Conservation (phyloP, 495 filamentous ascomycete genomes). For the Usnea hakonensis region DNA sequence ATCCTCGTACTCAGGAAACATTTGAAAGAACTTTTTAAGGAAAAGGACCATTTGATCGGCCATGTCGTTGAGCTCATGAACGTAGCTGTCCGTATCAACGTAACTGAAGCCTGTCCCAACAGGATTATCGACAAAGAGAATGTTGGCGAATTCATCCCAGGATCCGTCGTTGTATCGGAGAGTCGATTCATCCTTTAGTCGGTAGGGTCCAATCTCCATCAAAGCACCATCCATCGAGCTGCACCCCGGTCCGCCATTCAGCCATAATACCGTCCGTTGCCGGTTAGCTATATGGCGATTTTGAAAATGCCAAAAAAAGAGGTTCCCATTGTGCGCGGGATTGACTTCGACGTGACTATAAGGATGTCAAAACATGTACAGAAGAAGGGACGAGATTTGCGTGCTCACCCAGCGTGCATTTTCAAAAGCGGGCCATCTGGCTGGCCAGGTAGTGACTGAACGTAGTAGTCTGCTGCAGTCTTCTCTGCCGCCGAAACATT, state of each 20-base stretch:
- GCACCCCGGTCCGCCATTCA: slow-evolving; percentile 94
- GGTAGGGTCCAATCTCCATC: slow-evolving; percentile 96
- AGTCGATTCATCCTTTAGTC: slow-evolving; percentile 66
- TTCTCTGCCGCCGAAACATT: slow-evolving; percentile 34
- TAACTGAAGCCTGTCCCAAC: slow-evolving; percentile 96
- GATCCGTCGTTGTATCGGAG: slow-evolving; percentile 80
- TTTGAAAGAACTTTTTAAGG: slow-evolving; percentile 75
- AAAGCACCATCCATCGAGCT: slow-evolving; percentile 94
- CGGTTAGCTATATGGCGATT: slow-evolving; percentile 90
- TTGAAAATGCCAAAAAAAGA: slow-evolving; percentile 98
- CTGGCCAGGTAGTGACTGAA: slow-evolving; percentile 74
- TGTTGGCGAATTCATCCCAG: slow-evolving; percentile 95
- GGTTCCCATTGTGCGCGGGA: slow-evolving; percentile 72
- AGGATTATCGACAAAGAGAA: slow-evolving; percentile 94
- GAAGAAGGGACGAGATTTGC: slow-evolving; percentile 1
- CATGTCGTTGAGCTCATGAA: slow-evolving; percentile 84
- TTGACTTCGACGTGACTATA: slow-evolving; percentile 84
- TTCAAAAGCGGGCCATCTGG: slow-evolving; percentile 75
- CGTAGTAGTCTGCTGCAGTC: slow-evolving; percentile 80
- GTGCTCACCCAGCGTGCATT: slow-evolving; percentile 92
- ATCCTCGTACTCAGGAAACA: slow-evolving; percentile 87
- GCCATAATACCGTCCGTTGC: slow-evolving; percentile 90
- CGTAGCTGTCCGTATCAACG: slow-evolving; percentile 75
- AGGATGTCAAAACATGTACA: slow-evolving; percentile 27
- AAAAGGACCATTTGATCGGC: slow-evolving; percentile 79